These are phyloP conservation scores for Yamadazyma scolyti DNA, from an alignment of 805 yeast genomes.

Conservation along the genomic window DNA sequence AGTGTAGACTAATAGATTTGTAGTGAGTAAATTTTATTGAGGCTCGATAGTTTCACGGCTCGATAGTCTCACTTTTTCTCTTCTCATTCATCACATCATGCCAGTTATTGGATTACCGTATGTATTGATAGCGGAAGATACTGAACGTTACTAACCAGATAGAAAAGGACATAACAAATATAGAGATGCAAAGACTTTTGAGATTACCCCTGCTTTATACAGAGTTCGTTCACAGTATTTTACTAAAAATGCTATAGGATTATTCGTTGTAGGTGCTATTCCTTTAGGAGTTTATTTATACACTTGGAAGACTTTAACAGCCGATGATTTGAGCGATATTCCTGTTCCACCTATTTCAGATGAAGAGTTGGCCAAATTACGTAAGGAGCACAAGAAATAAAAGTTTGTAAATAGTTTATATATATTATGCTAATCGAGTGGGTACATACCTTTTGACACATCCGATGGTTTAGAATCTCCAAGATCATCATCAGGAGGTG, in stretches of 20 bases:
- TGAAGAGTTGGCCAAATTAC: conserved; percentile 67
- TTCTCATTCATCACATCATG: too few species aligned
- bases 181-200: conserved; percentile 64
- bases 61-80: too few species aligned
- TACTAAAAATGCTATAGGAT: conserved; percentile 65
- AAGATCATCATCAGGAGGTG: background rate
- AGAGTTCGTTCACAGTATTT: conserved; percentile 88
- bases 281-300: conserved; percentile 63
- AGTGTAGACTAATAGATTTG: too few species aligned
- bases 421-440: background rate
- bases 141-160: conserved; percentile 10
- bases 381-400: conserved; percentile 62
- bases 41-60: too few species aligned
- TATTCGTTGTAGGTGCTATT: conserved; percentile 56
- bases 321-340: conserved; percentile 85
- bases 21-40: too few species aligned
- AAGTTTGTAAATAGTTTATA: conserved; percentile 13
- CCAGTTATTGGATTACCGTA: conserved; percentile 30
- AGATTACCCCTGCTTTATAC: conserved; percentile 91
- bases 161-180: conserved; percentile 44
- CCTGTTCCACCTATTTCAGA: conserved; percentile 92
- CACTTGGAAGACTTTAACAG: conserved; percentile 62
- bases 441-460: background rate
- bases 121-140: conserved; percentile 8
- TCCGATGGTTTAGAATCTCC: too few species aligned